phyloP scores from a whole-genome alignment of 345 rosid genomes.

The Aquilaria malaccensis region DNA sequence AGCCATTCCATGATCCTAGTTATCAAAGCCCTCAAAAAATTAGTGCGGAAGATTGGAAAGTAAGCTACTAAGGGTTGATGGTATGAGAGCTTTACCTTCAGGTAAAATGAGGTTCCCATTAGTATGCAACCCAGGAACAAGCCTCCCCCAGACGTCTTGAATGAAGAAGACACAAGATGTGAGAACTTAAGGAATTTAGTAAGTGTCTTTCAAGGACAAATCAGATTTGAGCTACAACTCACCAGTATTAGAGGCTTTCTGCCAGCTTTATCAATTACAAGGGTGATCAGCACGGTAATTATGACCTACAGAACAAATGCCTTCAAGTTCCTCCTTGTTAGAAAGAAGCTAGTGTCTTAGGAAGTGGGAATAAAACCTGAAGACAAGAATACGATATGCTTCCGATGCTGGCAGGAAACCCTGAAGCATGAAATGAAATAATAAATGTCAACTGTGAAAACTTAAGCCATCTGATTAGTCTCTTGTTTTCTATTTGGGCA shows the following conservation, averaged over 20 bases:
- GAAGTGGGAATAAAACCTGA: neutral
- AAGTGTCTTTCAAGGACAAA: too few relatives aligned
- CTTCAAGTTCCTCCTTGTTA: neutral
- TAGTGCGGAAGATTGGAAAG: too few relatives aligned
- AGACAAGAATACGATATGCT: neutral
- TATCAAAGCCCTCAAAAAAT: too few relatives aligned
- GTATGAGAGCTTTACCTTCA: constrained; percentile 2
- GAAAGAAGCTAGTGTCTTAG: neutral
- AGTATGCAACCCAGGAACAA: constrained; percentile 14
- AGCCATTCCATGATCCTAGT: neutral
- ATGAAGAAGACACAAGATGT: too few relatives aligned
- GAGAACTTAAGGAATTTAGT: too few relatives aligned
- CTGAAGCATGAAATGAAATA: neutral
- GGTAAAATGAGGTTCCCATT: constrained; percentile 8
- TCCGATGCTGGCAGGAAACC: neutral
- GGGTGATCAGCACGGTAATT: constrained; percentile 4
- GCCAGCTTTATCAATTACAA: constrained; percentile 7
- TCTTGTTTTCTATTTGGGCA: too few relatives aligned
- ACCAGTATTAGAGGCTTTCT: constrained; percentile 13
- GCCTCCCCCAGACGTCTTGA: constrained; percentile 3
- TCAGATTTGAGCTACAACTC: too few relatives aligned
- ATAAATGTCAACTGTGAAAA: too few relatives aligned
- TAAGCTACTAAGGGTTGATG: too few relatives aligned
- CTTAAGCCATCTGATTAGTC: too few relatives aligned
- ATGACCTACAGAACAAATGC: constrained; percentile 1